A percentile compares a stretch with the other conserved stretches of the same genome.
Evolutionary conservation across 2,329 filamentous ascomycete genomes (phyloP).

Genomic region (Scedosporium boydii): DNA sequence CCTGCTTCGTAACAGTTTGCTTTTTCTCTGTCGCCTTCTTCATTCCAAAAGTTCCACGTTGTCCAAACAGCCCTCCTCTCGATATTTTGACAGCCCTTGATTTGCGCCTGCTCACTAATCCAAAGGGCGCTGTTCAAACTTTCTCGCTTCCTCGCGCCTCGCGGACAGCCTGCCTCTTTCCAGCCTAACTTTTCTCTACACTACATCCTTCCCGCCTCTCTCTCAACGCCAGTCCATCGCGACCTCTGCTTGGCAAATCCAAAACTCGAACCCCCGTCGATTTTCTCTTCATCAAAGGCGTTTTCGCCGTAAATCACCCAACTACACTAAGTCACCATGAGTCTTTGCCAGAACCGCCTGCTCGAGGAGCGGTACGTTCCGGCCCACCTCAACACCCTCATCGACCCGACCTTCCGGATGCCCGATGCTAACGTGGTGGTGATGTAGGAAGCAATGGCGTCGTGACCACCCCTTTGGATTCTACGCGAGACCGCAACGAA

Average conservation of each 20-base stretch:
- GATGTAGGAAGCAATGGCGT: conserved; percentile 82
- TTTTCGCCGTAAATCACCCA: neutral
- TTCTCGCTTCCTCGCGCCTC: neutral
- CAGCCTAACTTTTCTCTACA: neutral
- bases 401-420: neutral
- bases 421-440: conserved; percentile 12
- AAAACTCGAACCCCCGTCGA: neutral
- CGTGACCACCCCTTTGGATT: conserved; percentile 97
- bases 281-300: neutral
- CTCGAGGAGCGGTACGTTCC: conserved; percentile 71
- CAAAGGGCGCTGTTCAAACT: neutral
- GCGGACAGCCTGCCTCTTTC: neutral
- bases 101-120: neutral
- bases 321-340: conserved; percentile 45
- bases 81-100: neutral
- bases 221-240: too few relatives aligned
- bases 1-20: neutral
- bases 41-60: neutral
- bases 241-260: neutral
- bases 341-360: conserved; percentile 78
- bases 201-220: neutral
- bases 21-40: neutral
- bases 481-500: conserved; percentile 81
- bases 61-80: neutral
- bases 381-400: neutral